Percentiles rank a stretch among this genome's conserved stretches.
These are phyloP conservation scores for Pleurotus eryngii DNA, from an alignment of 768 basidiomycete genomes.

Conservation along the genomic window DNA sequence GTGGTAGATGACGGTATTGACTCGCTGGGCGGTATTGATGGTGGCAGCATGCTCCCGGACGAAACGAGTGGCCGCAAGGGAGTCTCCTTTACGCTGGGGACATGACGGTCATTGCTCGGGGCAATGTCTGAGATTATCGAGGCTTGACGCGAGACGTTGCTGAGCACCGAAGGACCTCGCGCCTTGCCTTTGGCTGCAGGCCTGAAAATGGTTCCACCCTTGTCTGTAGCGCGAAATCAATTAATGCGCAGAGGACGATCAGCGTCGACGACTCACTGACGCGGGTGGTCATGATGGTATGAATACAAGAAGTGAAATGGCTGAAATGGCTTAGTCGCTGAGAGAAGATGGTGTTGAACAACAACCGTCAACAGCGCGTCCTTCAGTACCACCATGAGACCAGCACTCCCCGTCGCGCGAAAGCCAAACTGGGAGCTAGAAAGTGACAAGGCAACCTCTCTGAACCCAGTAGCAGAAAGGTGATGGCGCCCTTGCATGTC, in stretches of 20 bases:
- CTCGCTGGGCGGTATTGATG: not conserved
- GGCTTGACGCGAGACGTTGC: not conserved
- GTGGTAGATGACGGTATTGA: not conserved
- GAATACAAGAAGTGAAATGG: constrained; percentile 3
- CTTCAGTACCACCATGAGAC: constrained; percentile 11
- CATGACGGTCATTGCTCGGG: not conserved
- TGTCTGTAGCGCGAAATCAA: constrained; percentile 43
- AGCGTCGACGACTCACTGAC: constrained; percentile 53
- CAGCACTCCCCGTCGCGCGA: constrained; percentile 53
- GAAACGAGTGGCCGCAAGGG: not conserved
- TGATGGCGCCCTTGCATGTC: constrained; percentile 12
- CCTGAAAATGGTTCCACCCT: constrained; percentile 66
- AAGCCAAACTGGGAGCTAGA: constrained; percentile 60
- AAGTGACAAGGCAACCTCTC: constrained; percentile 20
- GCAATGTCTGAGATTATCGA: not conserved
- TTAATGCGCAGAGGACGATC: not conserved
- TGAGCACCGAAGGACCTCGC: not conserved
- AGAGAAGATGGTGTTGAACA: constrained; percentile 9
- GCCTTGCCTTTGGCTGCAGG: constrained; percentile 53
- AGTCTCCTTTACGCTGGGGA: not conserved
- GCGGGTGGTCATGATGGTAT: constrained; percentile 43
- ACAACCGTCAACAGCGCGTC: constrained; percentile 13
- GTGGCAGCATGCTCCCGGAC: constrained; percentile 1
- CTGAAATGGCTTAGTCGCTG: constrained; percentile 2
- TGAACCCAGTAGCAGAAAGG: constrained; percentile 61